A percentile compares a stretch with the other conserved stretches of the same genome.
These are phyloP conservation scores for Babesia sp. DNA, from an alignment of 169 alveolate species.

Conservation along the genomic window DNA sequence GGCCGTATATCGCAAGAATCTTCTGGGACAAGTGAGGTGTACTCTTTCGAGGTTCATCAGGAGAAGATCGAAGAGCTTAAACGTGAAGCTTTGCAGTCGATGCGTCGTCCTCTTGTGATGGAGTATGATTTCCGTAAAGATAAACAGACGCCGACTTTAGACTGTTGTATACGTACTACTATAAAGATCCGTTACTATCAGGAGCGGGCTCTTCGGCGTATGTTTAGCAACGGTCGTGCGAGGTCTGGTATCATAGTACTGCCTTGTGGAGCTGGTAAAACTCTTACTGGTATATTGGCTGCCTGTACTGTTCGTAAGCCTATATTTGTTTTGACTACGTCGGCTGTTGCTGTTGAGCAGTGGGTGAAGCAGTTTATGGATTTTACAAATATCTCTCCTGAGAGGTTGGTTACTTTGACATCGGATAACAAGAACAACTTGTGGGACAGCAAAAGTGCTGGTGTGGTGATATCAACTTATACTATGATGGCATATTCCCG, in stretches of 20 bases:
- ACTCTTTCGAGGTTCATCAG: slow-evolving; percentile 86
- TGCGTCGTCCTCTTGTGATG: slow-evolving; percentile 93
- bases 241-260: slow-evolving; percentile 98
- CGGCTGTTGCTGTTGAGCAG: slow-evolving; percentile 93
- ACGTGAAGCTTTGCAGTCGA: slow-evolving; percentile 84
- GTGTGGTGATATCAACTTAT: slow-evolving; percentile 93
- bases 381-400: slow-evolving; percentile 87
- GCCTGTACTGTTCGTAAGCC: slow-evolving; percentile 94
- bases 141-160: slow-evolving; percentile 81
- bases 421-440: slow-evolving; percentile 90
- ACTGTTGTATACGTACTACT: slow-evolving; percentile 88
- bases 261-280: slow-evolving; percentile 99
- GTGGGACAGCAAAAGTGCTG: slow-evolving; percentile 88
- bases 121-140: slow-evolving; percentile 96
- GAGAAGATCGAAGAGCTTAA: slow-evolving; percentile 87
- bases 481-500: slow-evolving; percentile 93
- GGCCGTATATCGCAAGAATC: slow-evolving; percentile 6
- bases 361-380: slow-evolving; percentile 87
- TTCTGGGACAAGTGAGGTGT: slow-evolving; percentile 62
- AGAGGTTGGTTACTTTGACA: slow-evolving; percentile 90
- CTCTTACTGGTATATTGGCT: slow-evolving; percentile 98
- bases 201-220: slow-evolving; percentile 94
- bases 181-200: slow-evolving; percentile 90
- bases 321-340: slow-evolving; percentile 86
- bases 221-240: slow-evolving; percentile 97